Conservation (phyloP, 2,329 filamentous ascomycete species). For the Neurospora sp. region DNA sequence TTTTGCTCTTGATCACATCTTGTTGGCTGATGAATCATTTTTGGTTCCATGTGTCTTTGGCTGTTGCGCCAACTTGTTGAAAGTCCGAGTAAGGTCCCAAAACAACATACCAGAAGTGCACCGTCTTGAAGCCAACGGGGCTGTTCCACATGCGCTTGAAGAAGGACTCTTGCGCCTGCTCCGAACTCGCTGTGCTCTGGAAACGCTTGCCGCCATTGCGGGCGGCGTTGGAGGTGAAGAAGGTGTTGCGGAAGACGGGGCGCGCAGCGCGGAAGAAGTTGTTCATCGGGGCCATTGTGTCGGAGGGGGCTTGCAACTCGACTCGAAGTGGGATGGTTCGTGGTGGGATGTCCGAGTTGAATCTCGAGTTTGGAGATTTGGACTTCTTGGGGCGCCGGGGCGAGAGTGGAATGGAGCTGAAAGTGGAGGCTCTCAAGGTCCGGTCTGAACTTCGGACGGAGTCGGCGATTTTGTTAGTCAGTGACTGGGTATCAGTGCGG, state of each 20-base stretch:
- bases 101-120: conserved; percentile 84
- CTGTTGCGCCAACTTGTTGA: background rate
- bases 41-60: background rate
- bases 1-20: background rate
- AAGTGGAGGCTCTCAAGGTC: background rate
- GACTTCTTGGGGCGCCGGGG: background rate
- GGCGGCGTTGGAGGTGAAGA: conserved; percentile 32
- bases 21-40: background rate
- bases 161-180: conserved; percentile 39
- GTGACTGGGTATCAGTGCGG: background rate
- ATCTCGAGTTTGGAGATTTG: background rate
- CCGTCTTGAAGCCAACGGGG: conserved; percentile 77
- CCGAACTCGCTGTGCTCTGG: conserved; percentile 55
- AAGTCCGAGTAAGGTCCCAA: background rate
- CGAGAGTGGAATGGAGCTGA: background rate
- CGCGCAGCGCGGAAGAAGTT: conserved; percentile 41
- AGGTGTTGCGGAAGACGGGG: conserved; percentile 44
- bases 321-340: conserved; percentile 1
- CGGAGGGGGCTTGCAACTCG: background rate
- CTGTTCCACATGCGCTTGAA: conserved; percentile 79
- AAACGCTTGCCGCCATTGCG: conserved; percentile 45
- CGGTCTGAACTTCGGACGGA: background rate
- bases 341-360: background rate
- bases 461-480: background rate
- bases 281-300: conserved; percentile 18